These are phyloP conservation scores for Saxispiralis lemnorum DNA, from an alignment of 495 filamentous ascomycete species.

Conservation along the genomic window DNA sequence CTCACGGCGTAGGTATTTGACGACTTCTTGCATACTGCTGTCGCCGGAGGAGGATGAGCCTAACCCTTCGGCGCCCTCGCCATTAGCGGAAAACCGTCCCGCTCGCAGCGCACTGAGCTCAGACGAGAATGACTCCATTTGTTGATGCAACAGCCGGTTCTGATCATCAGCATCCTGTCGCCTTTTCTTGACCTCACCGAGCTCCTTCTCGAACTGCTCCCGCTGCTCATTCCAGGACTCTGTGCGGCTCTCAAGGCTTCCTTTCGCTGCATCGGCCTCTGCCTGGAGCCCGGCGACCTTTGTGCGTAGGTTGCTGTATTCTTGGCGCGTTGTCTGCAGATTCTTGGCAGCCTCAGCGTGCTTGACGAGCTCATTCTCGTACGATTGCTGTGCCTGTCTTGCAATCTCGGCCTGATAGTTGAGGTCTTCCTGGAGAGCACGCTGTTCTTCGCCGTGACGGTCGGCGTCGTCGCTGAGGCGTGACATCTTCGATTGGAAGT, in stretches of 20 bases:
- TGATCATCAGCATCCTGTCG: conserved; percentile 68
- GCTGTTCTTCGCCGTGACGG: conserved; percentile 53
- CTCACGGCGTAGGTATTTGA: conserved; percentile 78
- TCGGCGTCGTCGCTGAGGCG: conserved; percentile 75
- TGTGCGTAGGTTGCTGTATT: conserved; percentile 65
- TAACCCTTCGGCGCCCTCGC: background rate
- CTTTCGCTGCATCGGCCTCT: conserved; percentile 65
- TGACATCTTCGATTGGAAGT: conserved; percentile 55
- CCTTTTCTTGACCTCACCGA: conserved; percentile 56
- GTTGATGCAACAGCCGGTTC: conserved; percentile 72
- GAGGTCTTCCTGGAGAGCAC: conserved; percentile 73
- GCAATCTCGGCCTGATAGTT: conserved; percentile 88
- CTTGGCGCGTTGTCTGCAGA: conserved; percentile 55
- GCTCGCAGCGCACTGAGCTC: conserved; percentile 65
- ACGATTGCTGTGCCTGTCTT: conserved; percentile 79
- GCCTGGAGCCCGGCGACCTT: conserved; percentile 51
- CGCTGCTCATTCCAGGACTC: conserved; percentile 71
- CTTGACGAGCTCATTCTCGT: conserved; percentile 82
- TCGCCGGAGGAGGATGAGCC: conserved; percentile 22
- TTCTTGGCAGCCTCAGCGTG: conserved; percentile 82
- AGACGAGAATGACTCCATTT: conserved; percentile 61
- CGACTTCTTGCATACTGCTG: conserved; percentile 62
- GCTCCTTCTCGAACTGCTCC: conserved; percentile 64
- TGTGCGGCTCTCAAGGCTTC: conserved; percentile 60
- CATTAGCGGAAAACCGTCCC: conserved; percentile 30